Conservation (phyloP, 2,329 filamentous ascomycete species). For the Talaromyces verruculosus region DNA sequence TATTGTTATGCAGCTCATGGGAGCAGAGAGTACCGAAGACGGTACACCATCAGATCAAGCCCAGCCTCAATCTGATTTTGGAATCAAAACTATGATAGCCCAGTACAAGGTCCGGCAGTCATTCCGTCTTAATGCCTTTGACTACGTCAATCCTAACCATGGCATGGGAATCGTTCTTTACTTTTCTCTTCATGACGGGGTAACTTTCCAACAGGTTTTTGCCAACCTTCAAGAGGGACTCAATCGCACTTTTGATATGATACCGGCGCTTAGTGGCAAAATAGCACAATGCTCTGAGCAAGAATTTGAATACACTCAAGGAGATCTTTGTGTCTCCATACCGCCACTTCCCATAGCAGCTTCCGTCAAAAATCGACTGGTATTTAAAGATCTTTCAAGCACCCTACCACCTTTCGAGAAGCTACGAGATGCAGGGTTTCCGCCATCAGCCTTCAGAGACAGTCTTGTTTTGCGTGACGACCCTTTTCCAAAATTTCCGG, state of each 20-base stretch:
- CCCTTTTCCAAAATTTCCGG: constrained; percentile 10
- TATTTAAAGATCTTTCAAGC: constrained; percentile 10
- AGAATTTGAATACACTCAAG: not conserved
- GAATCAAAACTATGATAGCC: not conserved
- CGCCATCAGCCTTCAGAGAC: constrained; percentile 11
- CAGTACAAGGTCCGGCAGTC: constrained; percentile 12
- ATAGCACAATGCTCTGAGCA: constrained; percentile 6
- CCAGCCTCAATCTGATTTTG: not conserved
- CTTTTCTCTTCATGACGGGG: not conserved
- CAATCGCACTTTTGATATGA: constrained; percentile 16
- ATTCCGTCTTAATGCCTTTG: constrained; percentile 11
- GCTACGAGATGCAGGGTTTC: not conserved
- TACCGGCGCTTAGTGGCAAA: constrained; percentile 13
- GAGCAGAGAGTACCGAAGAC: not conserved
- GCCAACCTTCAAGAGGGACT: constrained; percentile 15
- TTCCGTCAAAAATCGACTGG: not conserved
- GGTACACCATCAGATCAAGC: not conserved
- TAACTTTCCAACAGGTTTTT: constrained; percentile 5
- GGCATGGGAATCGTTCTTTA: constrained; percentile 17
- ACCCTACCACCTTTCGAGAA: constrained; percentile 7
- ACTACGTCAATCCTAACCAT: constrained; percentile 15
- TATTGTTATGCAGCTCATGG: not conserved
- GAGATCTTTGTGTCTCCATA: constrained; percentile 15
- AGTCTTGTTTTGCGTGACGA: constrained; percentile 15
- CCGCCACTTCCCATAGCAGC: constrained; percentile 4